Base-by-base conservation (phyloP, 257 asterid species). In the Galeopsis tetrahit region DNA sequence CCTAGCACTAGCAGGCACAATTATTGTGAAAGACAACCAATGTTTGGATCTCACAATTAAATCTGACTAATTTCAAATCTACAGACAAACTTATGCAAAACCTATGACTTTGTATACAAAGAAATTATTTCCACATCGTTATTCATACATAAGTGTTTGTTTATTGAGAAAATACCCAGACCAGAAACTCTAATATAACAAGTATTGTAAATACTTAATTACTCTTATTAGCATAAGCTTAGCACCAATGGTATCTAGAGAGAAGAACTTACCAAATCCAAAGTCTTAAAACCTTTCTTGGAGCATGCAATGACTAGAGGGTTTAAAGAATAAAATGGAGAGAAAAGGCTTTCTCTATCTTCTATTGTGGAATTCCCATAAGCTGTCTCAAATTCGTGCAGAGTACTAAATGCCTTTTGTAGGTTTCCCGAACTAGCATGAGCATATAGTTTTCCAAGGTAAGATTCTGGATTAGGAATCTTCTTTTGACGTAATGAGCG, bases 291-390 rank as follows among this genome's bases (percentile, higher is more conserved):
- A 39, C 96, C 96, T 34, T 83, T 86, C 82, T 75, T 86, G 75
- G 89, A 83, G 86, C 95, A 83, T 36, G 96, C 97, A 65, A 76
- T 43, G 51, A 84, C 97, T 75, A 90, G 81, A 52, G 96, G 98
- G 60, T 85, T 85, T 78, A 93, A 82, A 68, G 89, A 81, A 68
- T 81, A 78, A 75, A 90, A 90, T 21, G 98, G 98, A 68, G 93
- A 90, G 76, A 90, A 85, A 49, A 90, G 62, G 10, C 78, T 95
- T 62, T 84, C 90, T 48, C 57, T 70, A 62, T 80, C 85, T 74
- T 77, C 87, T 71, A 66, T 69, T 7, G 21, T 69, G 69, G 90
- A 78, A 75, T 76, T 77, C 70, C 81, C 86, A 88, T 88, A 72
- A 71, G 83, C 80, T 17, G 55, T 77, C 85, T 94, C 99, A 57